Conservation (phyloP, 768 basidiomycete genomes). For the Mycena vitilis region DNA sequence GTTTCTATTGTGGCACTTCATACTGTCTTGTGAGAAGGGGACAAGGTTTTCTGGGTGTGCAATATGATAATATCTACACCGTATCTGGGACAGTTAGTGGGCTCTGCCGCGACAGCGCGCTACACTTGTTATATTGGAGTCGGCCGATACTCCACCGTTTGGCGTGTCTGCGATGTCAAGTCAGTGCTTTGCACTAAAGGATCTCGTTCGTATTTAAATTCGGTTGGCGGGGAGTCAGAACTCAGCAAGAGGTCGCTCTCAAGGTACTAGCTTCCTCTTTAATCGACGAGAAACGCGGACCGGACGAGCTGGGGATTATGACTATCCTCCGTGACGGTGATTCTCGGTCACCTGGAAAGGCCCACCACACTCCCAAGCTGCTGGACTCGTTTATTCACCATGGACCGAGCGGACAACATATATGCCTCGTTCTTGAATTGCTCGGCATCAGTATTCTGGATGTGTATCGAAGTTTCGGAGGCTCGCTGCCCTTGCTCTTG, state of each 20-base stretch:
- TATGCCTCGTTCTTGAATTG: constrained; percentile 87
- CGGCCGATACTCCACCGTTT: not conserved
- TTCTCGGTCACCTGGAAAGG: constrained; percentile 57
- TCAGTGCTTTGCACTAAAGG: not conserved
- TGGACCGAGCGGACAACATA: constrained; percentile 82
- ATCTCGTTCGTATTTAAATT: too few relatives aligned
- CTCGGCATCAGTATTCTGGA: constrained; percentile 82
- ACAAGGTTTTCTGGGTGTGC: too few relatives aligned
- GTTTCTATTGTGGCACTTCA: too few relatives aligned
- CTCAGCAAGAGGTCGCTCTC: constrained; percentile 29
- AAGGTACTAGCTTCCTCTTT: not conserved
- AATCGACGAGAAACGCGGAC: not conserved
- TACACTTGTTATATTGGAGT: too few relatives aligned
- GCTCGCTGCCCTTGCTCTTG: constrained; percentile 58
- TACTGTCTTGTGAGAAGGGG: too few relatives aligned
- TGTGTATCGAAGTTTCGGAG: constrained; percentile 56
- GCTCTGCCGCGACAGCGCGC: too few relatives aligned
- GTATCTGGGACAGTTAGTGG: too few relatives aligned
- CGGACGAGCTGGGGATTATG: constrained; percentile 62
- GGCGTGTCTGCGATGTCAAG: constrained; percentile 7
- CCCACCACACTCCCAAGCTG: constrained; percentile 79
- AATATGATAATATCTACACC: too few relatives aligned
- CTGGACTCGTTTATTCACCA: constrained; percentile 83
- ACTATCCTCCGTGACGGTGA: constrained; percentile 41
- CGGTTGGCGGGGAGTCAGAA: not conserved